Base-by-base conservation (phyloP, 129 eudicot genomes). In the Helichrysum umbraculigerum region DNA sequence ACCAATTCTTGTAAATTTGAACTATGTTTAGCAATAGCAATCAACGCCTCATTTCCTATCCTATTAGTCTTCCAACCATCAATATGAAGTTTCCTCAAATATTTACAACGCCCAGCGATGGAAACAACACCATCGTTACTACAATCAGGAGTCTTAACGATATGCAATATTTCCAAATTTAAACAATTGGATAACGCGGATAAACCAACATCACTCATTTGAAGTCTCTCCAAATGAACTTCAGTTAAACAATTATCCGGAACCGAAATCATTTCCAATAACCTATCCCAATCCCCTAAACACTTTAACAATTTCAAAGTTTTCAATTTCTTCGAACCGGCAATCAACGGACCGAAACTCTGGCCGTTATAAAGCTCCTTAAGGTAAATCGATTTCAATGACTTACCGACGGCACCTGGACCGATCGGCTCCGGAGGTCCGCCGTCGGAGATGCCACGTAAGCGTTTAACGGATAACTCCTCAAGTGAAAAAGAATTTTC, bases 301-400 rank as follows among this genome's bases (percentile, higher is more conserved):
- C 93, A 88, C 4, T 88, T 82, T 20, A 83, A 35, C 77, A 88
- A 50, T 68, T 86, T 88, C 79, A 88, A 76, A 4, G 86, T 83
- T 73, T 74, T 86, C 82, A 88, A 73, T 0, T 85, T 85, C 44
- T 83, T 88, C 0, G 93, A 79, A 20, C 88, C 88, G 28, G 80
- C 61, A 21, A 88, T 83, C 41, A 88, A 60, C 12, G 93, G 90
- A 2, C 83, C 90, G 33, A 88, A 88, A 47, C 77, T 68, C 81
- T 83, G 93, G 3, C 90, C 90, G 58, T 81, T 85, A 41, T 88
- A 86, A 9, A 88, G 88, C 82, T 86, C 90, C 74, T 88, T 88
- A 0, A 88, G 81, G 64, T 80, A 79, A 1, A 88, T 56, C 1
- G 86, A 75, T 74, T 79, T 88, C 28, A 88, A 71, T 21, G 85